Percentiles rank a stretch among this genome's conserved stretches.
These are phyloP conservation scores for Fonsecaea nubica DNA, from an alignment of 2,329 filamentous ascomycete genomes.

Conservation along the genomic window DNA sequence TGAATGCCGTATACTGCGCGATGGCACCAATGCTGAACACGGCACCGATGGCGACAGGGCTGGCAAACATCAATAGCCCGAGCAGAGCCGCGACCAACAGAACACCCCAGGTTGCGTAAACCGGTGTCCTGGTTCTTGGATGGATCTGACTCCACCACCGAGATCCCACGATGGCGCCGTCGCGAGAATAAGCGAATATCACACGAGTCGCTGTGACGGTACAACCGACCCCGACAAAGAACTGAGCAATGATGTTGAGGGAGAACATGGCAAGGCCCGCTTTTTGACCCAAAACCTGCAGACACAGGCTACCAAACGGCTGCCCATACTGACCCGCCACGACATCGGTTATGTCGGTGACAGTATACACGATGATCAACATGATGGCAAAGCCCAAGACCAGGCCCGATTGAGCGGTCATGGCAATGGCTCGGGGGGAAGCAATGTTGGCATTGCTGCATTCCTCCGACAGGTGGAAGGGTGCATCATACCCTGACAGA, in stretches of 20 bases:
- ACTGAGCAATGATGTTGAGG: constrained; percentile 44
- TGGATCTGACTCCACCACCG: constrained; percentile 43
- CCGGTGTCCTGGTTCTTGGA: constrained; percentile 42
- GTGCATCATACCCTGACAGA: constrained; percentile 43
- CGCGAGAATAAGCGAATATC: constrained; percentile 44
- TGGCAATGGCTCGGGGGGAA: constrained; percentile 44
- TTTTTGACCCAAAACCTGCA: constrained; percentile 44
- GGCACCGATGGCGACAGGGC: constrained; percentile 44
- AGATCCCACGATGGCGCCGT: constrained; percentile 42
- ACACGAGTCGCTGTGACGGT: constrained; percentile 43
- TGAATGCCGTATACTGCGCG: constrained; percentile 42
- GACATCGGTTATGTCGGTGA: constrained; percentile 43
- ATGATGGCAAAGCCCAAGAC: constrained; percentile 42
- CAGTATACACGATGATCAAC: constrained; percentile 44
- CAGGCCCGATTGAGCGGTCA: constrained; percentile 44
- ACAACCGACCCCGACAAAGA: constrained; percentile 44
- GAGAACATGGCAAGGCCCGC: constrained; percentile 44
- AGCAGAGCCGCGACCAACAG: constrained; percentile 41
- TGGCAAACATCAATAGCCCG: constrained; percentile 43
- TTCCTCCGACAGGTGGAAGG: constrained; percentile 46
- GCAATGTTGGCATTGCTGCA: constrained; percentile 46
- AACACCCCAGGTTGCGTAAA: constrained; percentile 44
- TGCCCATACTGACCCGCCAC: constrained; percentile 44
- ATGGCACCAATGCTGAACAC: constrained; percentile 44
- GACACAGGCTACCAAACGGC: constrained; percentile 43